Evolutionary conservation across 176 grass and related monocot species (phyloP), one percentile per base, ranked within the genome.

Genomic region (Eleusine indica): DNA sequence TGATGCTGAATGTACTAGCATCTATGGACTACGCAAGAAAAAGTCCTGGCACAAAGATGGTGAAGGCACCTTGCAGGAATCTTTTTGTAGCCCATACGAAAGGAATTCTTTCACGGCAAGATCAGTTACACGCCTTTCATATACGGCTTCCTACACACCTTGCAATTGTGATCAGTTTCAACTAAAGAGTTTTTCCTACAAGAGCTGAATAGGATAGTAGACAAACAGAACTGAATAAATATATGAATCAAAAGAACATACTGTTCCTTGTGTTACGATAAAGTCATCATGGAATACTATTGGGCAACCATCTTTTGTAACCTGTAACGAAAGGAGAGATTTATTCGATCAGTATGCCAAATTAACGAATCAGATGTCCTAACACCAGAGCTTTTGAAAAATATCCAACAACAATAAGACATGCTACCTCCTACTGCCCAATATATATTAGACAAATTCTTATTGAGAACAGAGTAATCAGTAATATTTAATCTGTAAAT

Each of bases 201-300:
- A 76, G 15, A 64, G 44, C 46, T 72, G 25, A 16, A 66, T 30
- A 81, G 11, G 42, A 41, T 60, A 82, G 15, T 62, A 39, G 39
- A 79, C 57, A 83, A 62, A 68, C 16, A 70, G 78, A 73, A 42
- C 6, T 17, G 48, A 41, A 56, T 4, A 14, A 56, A 72, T 37
- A 47, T 46, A 75, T n/a, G 63, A 9, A 63, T 40, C 48, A 44
- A 63, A 77, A 40, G 37, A 84, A 76, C 93, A 85, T 91, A 94
- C 96, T 78, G 70, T 62, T 80, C 86, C 77, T 64, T 88, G 80
- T 9, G 96, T 88, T 66, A 88, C 11, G 69, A 95, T 91, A 25
- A 93, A 84, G 49, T 98, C 86, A 12, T 98, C 96, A 73, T 98
- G 96, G 80, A 98, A 98, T 62, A 98, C 88, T 77, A 98, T 88